Evolutionary conservation across 2,329 filamentous ascomycete genomes (phyloP).

Genomic region (Ascochyta rabiei): DNA sequence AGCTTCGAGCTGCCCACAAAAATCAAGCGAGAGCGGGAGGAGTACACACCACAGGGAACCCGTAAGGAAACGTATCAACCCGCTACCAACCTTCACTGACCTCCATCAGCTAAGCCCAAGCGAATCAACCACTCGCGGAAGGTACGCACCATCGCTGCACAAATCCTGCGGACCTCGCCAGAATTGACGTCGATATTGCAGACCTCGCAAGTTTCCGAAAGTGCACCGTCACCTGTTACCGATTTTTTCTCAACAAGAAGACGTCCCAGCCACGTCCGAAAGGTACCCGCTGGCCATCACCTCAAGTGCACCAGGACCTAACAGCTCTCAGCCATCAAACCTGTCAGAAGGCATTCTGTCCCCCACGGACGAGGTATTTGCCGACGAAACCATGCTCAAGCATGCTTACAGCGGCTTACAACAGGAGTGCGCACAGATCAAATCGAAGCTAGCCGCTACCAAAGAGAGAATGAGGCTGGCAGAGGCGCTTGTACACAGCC

Average conservation of each 20-base stretch:
- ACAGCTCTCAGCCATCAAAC: conserved; percentile 8
- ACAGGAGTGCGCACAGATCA: conserved; percentile 17
- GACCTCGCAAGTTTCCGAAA: conserved; percentile 12
- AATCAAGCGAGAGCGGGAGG: conserved; percentile 36
- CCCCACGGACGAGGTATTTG: conserved; percentile 19
- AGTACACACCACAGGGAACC: conserved; percentile 30
- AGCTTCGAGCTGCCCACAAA: conserved; percentile 20
- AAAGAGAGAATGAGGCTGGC: conserved; percentile 20
- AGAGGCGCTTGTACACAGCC: conserved; percentile 18
- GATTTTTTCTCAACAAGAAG: conserved; percentile 11
- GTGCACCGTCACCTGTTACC: neutral
- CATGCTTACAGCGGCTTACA: conserved; percentile 22
- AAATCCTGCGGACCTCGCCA: neutral
- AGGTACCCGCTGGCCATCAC: neutral
- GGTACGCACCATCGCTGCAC: neutral
- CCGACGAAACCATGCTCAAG: conserved; percentile 21
- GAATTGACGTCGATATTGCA: neutral
- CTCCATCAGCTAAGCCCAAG: conserved; percentile 7
- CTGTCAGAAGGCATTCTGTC: conserved; percentile 18
- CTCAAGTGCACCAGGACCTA: neutral
- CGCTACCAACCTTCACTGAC: neutral
- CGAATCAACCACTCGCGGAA: conserved; percentile 14
- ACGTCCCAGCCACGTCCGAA: conserved; percentile 13
- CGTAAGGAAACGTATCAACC: conserved; percentile 8
- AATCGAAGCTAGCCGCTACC: conserved; percentile 16